Evolutionary conservation across 805 yeast genomes (phyloP), one percentile per base, ranked within the genome.

Genomic region (Candida insectorum): DNA sequence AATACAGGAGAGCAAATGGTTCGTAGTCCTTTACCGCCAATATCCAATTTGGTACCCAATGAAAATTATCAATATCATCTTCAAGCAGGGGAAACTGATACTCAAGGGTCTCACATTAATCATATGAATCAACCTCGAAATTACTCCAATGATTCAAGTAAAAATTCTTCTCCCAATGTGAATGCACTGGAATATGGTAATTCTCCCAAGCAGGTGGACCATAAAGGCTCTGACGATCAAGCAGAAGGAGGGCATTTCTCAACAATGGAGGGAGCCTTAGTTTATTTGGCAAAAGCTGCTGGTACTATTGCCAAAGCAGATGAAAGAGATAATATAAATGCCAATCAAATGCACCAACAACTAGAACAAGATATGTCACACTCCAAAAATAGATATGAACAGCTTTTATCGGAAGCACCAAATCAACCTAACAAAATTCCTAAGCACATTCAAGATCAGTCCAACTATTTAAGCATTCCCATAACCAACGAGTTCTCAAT

Each of bases 241-340:
- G 24, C 17, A 24, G 36, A 41, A 31, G 28, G 24, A 3, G 37
- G 39, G 31, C 67, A 62, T 30, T 62, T 66, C 39, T 60, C 68
- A 17, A 61, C 71, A 10, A 62, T 65, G 65, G 70, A 63, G 44
- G 83, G 84, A 6, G 85, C 91, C 0, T 60, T 84, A 41, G 81
- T 77, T 18, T 84, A 79, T 51, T 54, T 84, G 15, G 91, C 93
- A 5, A 79, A 79, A 43, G 85, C 88, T 0, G 93, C 91, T 1
- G 91, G 88, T 0, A 73, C 81, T 8, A 79, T 81, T 13, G 85
- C 88, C 3, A 67, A 73, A 39, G 81, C 83, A 3, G 86, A 79
- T 48, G 79, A 71, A 41, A 60, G 84, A 41, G 85, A 80, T 47
- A 60, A 74, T 25, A 75, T 76, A 24, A 75, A 70, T 51, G 84